Base-by-base conservation (phyloP, 176 grass and related monocot species). In the Dactylis glomerata region DNA sequence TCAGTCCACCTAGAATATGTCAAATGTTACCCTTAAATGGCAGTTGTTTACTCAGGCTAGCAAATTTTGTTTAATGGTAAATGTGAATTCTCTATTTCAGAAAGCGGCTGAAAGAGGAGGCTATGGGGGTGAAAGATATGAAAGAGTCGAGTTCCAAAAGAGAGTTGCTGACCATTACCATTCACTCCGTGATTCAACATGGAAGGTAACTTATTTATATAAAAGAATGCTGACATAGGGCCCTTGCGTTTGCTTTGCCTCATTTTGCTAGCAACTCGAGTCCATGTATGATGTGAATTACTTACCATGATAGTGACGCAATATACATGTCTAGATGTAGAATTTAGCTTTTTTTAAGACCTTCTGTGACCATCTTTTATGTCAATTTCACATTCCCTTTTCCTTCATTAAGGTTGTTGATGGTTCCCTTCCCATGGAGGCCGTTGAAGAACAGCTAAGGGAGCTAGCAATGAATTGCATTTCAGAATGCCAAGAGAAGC, bases 51-150 rank as follows among this genome's bases (percentile, higher is more conserved):
- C 27, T 58, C 36, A 1, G 80, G 26, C 62, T 38, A 71, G 31
- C 73, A 16, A 68, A 4, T 34, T 12, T 83, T 61, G n/a, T 19
- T 19, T 83, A 52, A 79, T 9, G 9, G 17, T 71, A 74, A 17
- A 44, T 78, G 20, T n/a, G 17, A 36, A 41, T 66, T 5, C 79
- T 3, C 67, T 87, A 26, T 89, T 89, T 78, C 84, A 98, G 96
- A 95, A 94, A 95, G 96, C 93, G 5, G 87, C 96, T 45, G 91
- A 94, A 85, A 92, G 96, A 90, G 96, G 93, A 87, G 93, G 86
- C 41, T 96, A 96, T 84, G 93, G 96, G 37, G 81, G 27, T 40
- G 96, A 98, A 72, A 93, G 89, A 86, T 98, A 98, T 81, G 93
- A 98, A 83, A 81, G 82, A 80, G 42, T 95, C 32, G 96, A 98